Conservation (phyloP, 2,329 filamentous ascomycete species). For the Alternaria sp. region DNA sequence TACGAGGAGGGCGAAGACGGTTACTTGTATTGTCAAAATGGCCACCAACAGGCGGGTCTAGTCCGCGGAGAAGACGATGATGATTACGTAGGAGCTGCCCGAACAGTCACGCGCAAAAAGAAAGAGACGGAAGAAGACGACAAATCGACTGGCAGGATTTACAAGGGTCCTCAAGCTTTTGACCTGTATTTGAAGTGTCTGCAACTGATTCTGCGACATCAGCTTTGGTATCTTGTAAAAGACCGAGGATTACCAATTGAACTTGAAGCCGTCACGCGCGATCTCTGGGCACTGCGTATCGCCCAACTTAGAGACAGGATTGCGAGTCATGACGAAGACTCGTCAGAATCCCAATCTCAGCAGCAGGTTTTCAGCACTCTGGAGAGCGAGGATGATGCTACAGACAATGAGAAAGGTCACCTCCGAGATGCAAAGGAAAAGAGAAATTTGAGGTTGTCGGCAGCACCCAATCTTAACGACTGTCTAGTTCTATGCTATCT, state of each 20-base stretch:
- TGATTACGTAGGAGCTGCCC: conserved; percentile 70
- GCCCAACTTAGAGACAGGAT: conserved; percentile 62
- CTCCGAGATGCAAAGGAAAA: conserved; percentile 37
- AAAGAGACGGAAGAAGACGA: conserved; percentile 60
- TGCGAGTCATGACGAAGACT: conserved; percentile 43
- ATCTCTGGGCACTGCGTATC: conserved; percentile 84
- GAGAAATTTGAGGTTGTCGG: conserved; percentile 60
- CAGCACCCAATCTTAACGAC: conserved; percentile 73
- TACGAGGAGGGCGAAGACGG: conserved; percentile 76
- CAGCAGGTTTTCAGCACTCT: conserved; percentile 68
- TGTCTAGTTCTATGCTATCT: conserved; percentile 83
- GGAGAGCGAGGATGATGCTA: conserved; percentile 54
- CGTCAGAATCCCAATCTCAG: conserved; percentile 54
- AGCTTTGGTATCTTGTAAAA: conserved; percentile 77
- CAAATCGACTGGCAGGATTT: conserved; percentile 59
- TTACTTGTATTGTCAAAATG: conserved; percentile 79
- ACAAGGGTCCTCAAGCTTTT: conserved; percentile 72
- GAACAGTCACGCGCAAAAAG: conserved; percentile 64
- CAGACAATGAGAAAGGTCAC: conserved; percentile 40
- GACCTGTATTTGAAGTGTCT: conserved; percentile 84
- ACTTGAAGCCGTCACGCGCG: conserved; percentile 79
- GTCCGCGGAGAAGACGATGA: conserved; percentile 62
- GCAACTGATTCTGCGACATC: conserved; percentile 84
- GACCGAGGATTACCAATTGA: conserved; percentile 73
- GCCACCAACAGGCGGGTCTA: conserved; percentile 67